phyloP scores from a whole-genome alignment of 805 yeast species.

The Ogataea philodendri region DNA sequence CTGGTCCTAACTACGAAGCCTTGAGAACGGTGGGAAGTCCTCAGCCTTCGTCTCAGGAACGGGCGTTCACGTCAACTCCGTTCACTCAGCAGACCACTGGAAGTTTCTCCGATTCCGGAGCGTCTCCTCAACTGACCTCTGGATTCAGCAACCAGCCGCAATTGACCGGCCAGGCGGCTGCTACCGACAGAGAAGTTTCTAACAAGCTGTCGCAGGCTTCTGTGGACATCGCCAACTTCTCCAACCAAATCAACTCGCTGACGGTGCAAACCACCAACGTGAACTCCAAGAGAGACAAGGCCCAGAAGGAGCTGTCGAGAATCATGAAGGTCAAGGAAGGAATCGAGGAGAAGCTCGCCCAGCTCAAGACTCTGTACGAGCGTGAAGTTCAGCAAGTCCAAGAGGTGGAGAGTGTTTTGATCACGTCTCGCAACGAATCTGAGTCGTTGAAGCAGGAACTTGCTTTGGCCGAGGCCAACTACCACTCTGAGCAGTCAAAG shows the following conservation, averaged over 20 bases:
- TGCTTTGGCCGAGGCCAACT: constrained; percentile 73
- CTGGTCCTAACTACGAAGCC: constrained; percentile 47
- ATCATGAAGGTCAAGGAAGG: constrained; percentile 66
- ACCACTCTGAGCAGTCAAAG: constrained; percentile 65
- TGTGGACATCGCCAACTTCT: constrained; percentile 80
- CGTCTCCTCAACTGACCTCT: constrained; percentile 9
- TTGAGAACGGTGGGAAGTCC: constrained; percentile 28
- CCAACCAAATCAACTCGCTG: constrained; percentile 79
- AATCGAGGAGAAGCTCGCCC: constrained; percentile 66
- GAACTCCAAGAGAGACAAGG: constrained; percentile 66
- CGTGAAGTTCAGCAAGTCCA: constrained; percentile 74
- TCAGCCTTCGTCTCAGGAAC: too few relatives aligned
- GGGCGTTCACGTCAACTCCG: too few relatives aligned
- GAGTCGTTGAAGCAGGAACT: constrained; percentile 70
- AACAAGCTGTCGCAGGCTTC: constrained; percentile 75
- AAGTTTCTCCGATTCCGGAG: neutral
- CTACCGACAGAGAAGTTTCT: constrained; percentile 49
- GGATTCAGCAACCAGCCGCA: constrained; percentile 18
- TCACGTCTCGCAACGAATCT: constrained; percentile 61
- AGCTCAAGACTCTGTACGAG: constrained; percentile 69
- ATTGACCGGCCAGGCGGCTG: neutral
- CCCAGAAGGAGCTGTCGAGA: constrained; percentile 73
- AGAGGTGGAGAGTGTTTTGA: constrained; percentile 62
- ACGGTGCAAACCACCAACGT: constrained; percentile 69
- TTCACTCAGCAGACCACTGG: constrained; percentile 2